Conservation (phyloP, 148 eudicot genomes). For the Vaccinium corymbosum region DNA sequence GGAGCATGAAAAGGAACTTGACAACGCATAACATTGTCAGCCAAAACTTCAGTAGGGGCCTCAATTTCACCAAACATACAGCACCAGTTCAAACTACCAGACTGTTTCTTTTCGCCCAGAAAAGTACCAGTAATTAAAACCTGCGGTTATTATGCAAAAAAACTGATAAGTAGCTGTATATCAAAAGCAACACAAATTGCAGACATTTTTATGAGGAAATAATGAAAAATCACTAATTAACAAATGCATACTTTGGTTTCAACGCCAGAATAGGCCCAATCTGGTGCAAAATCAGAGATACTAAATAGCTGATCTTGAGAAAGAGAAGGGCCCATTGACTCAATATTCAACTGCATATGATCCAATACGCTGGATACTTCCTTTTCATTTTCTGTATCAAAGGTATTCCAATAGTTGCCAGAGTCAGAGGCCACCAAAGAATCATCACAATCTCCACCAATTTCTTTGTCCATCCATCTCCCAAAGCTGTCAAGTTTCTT, state of each 20-base stretch:
- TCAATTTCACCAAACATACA: conserved; percentile 71
- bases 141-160: conserved; percentile 2
- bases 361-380: conserved; percentile 34
- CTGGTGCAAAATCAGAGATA: conserved; percentile 58
- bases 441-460: conserved; percentile 49
- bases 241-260: conserved; percentile 42
- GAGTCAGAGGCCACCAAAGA: conserved; percentile 45
- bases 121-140: conserved; percentile 18
- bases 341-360: conserved; percentile 36
- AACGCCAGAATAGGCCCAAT: conserved; percentile 41
- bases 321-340: conserved; percentile 55
- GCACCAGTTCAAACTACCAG: conserved; percentile 31
- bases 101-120: conserved; percentile 13
- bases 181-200: not conserved
- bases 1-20: conserved; percentile 41
- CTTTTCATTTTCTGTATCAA: conserved; percentile 39
- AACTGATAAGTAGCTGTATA: not conserved
- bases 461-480: conserved; percentile 64
- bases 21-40: conserved; percentile 41
- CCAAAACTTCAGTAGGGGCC: conserved; percentile 42
- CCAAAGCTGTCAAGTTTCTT: conserved; percentile 69
- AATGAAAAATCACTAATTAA: not conserved
- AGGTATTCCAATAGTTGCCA: conserved; percentile 49
- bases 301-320: conserved; percentile 71
- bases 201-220: not conserved